Percentiles rank a stretch among this genome's conserved stretches.
phyloP scores from a whole-genome alignment of 2,329 filamentous ascomycete genomes.

The Dothideomycetes sp. region DNA sequence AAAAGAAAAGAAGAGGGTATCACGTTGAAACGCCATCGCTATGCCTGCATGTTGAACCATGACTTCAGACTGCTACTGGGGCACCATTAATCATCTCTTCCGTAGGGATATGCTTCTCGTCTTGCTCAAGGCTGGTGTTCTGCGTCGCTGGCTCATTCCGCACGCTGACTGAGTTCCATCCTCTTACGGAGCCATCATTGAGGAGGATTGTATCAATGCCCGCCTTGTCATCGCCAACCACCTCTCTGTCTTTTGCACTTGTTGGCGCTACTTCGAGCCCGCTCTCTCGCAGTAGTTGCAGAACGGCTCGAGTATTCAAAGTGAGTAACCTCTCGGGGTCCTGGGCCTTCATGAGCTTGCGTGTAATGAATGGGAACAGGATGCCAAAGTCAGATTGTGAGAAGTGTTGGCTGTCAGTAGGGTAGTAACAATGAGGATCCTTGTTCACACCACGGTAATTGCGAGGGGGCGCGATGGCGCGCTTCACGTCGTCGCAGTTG shows the following conservation, averaged over 20 bases:
- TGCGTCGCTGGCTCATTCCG: no score
- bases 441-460: constrained; percentile 13
- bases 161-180: no score
- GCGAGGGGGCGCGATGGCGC: constrained; percentile 39
- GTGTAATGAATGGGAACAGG: constrained; percentile 59
- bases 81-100: no score
- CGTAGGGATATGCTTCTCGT: no score
- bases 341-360: constrained; percentile 44
- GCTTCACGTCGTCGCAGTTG: constrained; percentile 59
- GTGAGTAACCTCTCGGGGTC: constrained; percentile 69
- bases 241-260: constrained; percentile 27
- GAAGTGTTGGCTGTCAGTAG: constrained; percentile 62
- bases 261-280: constrained; percentile 31
- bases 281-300: constrained; percentile 54
- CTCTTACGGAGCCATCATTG: constrained; percentile 5
- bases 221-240: constrained; percentile 19
- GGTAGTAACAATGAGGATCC: constrained; percentile 62
- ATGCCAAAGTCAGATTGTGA: constrained; percentile 77
- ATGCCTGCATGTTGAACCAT: no score
- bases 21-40: no score
- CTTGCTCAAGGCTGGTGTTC: no score
- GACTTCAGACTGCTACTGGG: no score
- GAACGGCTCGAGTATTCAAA: constrained; percentile 69
- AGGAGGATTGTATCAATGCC: constrained; percentile 7
- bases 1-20: no score